These are phyloP conservation scores for Trichoderma atrobrunneum DNA, from an alignment of 2,329 filamentous ascomycete genomes.

Conservation along the genomic window DNA sequence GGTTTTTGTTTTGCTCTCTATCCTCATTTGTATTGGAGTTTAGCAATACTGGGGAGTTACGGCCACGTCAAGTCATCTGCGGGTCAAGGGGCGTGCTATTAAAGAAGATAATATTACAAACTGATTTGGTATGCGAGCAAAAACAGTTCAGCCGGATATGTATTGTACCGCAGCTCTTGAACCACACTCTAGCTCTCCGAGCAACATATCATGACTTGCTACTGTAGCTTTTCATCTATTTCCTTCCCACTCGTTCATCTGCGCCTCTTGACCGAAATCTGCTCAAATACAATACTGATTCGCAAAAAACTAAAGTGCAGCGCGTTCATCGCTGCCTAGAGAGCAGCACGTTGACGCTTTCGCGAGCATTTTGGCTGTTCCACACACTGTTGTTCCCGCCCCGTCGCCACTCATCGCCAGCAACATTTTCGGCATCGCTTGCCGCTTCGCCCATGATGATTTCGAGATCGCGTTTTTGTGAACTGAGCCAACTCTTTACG, in stretches of 20 bases:
- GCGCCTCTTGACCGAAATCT: not conserved
- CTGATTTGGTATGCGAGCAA: not conserved
- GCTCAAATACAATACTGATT: not conserved
- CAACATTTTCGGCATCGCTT: conserved; percentile 57
- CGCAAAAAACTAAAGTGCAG: not conserved
- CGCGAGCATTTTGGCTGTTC: conserved; percentile 56
- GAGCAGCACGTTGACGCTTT: conserved; percentile 62
- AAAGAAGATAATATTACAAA: conserved; percentile 8
- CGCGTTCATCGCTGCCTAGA: conserved; percentile 45
- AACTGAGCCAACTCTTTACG: conserved; percentile 82
- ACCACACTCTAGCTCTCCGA: not conserved
- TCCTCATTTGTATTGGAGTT: conserved; percentile 5
- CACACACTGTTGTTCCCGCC: conserved; percentile 55
- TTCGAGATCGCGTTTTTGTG: conserved; percentile 86
- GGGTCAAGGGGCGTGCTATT: conserved; percentile 4
- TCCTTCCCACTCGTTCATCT: not conserved
- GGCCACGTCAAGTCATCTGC: not conserved
- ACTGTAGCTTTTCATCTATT: not conserved
- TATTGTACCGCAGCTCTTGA: not conserved
- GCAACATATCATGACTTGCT: conserved; percentile 13
- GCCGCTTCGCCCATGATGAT: conserved; percentile 80
- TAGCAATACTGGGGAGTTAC: conserved; percentile 10
- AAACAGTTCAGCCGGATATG: not conserved
- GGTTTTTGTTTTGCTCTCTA: not conserved
- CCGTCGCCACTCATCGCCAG: conserved; percentile 67